Evolutionary conservation across 495 filamentous ascomycete genomes (phyloP), one percentile per base, ranked within the genome.

Genomic region (Podospora didyma): DNA sequence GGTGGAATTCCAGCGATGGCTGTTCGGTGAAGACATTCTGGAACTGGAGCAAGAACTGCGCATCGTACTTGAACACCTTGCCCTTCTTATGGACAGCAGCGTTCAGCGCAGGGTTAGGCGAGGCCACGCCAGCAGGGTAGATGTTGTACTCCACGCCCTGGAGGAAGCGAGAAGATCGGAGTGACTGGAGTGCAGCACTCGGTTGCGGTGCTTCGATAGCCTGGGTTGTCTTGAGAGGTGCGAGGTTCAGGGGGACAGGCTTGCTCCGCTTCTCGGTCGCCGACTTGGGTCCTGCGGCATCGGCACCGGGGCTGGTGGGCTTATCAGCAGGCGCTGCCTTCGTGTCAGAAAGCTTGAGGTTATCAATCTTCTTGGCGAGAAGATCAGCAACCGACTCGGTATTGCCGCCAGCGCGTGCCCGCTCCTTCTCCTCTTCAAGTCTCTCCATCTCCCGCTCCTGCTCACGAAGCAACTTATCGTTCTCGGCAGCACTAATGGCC

Each of bases 11-110:
- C 14, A 89, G 60, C 2, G 90, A 92, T 10, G 94, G 94, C 72
- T 97, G 96, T 73, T 98, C 94, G 53, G 87, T 94, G 74, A 96
- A 99, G 2, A 91, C 89, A 51, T 77, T 75, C 76, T 97, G 87
- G 80, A 99, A 99, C 67, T 99, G 95, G n/a, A 97, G 79, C 72
- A 99, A 76, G 80, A 99, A 99, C 48, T 90, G 84, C 55, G 89
- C 88, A 69, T 97, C 90, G 74, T 99, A 99, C 66, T 92, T 89
- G 80, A 96, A 96, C 20, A 78, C 77, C 65, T 89, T 92, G 62
- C 86, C 84, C 59, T 87, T 88, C 54, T 78, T 82, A 4, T 88
- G 80, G 17, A 88, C 86, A 46, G 77, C 85, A 24, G 81, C 74
- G 66, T 96, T 99, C 46, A 97, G 75, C 7, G 92, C 88, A 6